Conservation (phyloP, 352 stramenopile genomes). For the Pythium phragmitis region DNA sequence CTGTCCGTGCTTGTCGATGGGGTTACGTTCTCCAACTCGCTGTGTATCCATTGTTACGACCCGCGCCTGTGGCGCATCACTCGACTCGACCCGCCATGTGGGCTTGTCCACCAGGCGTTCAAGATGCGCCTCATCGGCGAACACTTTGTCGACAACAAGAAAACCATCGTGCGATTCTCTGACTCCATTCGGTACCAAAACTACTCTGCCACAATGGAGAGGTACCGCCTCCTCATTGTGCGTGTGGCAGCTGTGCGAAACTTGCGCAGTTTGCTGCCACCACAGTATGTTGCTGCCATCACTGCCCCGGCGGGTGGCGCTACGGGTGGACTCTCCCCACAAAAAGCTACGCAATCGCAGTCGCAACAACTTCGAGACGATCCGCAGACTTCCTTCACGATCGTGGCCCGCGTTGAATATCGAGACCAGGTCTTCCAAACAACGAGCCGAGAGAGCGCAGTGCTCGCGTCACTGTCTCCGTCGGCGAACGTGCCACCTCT, state of each 20-base stretch:
- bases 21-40: slow-evolving; percentile 59
- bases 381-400: slow-evolving; percentile 29
- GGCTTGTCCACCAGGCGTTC: slow-evolving; percentile 33
- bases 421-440: slow-evolving; percentile 41
- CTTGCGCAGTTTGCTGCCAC: slow-evolving; percentile 36
- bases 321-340: slow-evolving; percentile 3
- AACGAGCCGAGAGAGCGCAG: slow-evolving; percentile 43
- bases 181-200: slow-evolving; percentile 47
- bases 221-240: slow-evolving; percentile 51
- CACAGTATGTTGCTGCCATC: slow-evolving; percentile 18
- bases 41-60: slow-evolving; percentile 74
- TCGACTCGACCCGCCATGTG: slow-evolving; percentile 43
- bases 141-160: slow-evolving; percentile 70
- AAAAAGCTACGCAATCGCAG: slow-evolving; percentile 15
- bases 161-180: slow-evolving; percentile 53
- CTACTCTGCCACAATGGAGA: slow-evolving; percentile 33
- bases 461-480: slow-evolving; percentile 34
- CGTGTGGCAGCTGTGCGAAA: slow-evolving; percentile 53
- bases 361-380: slow-evolving; percentile 36
- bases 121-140: slow-evolving; percentile 49
- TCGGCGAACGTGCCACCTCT: slow-evolving; percentile 24
- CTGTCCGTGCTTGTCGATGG: slow-evolving; percentile 46
- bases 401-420: slow-evolving; percentile 52
- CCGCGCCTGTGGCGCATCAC: slow-evolving; percentile 49
- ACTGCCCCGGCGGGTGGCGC: not conserved